A percentile compares a stretch with the other conserved stretches of the same genome.
Conservation (phyloP, 306 rosid genomes). For the Inga leiocalycina region DNA sequence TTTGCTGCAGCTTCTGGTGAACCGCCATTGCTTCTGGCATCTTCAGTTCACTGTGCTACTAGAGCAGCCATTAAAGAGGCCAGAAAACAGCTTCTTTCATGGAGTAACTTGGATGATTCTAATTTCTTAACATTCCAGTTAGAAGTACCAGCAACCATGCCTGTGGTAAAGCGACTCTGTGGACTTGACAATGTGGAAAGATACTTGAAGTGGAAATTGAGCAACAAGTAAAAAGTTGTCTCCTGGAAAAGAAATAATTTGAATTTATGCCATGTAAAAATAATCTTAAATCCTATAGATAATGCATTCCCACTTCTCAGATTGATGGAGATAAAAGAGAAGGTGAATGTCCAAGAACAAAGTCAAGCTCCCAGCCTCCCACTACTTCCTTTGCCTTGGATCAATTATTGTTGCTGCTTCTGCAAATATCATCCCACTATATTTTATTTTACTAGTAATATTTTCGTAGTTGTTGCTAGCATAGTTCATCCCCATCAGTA, state of each 20-base stretch:
- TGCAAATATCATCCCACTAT: no score
- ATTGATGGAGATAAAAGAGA: background rate
- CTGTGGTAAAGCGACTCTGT: conserved; percentile 76
- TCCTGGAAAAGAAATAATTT: background rate
- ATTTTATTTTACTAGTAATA: no score
- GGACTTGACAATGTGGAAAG: conserved; percentile 75
- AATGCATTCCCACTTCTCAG: background rate
- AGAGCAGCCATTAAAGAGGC: conserved; percentile 86
- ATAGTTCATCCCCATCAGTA: background rate
- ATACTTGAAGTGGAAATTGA: conserved; percentile 73
- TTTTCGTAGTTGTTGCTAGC: background rate
- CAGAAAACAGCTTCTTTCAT: conserved; percentile 66
- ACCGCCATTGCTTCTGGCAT: conserved; percentile 82
- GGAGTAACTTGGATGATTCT: conserved; percentile 51
- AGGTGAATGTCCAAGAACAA: background rate
- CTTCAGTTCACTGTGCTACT: conserved; percentile 85
- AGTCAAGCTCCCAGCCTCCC: background rate
- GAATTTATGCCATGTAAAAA: background rate
- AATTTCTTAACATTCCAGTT: conserved; percentile 52
- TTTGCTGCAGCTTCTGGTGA: conserved; percentile 88
- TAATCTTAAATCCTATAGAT: background rate
- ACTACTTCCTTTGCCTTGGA: background rate
- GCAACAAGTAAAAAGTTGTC: conserved; percentile 30
- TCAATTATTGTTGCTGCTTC: background rate
- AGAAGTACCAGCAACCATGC: conserved; percentile 88